A percentile compares a stretch with the other conserved stretches of the same genome.
Conservation (phyloP, 73 alveolate genomes). For the Paramecium sexaurelia region DNA sequence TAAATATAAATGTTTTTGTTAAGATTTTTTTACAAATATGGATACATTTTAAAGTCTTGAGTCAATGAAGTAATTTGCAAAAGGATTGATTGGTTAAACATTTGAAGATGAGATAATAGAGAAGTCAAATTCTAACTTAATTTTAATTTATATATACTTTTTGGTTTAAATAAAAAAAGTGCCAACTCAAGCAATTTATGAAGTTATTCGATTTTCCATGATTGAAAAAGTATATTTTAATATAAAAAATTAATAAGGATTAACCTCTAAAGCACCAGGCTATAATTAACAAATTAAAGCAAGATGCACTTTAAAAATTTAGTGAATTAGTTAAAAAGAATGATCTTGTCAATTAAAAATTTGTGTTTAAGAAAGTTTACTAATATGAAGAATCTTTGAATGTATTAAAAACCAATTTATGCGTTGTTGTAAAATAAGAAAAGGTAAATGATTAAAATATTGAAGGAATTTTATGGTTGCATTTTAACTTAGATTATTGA, state of each 20-base stretch:
- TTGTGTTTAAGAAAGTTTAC: neutral
- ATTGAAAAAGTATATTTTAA: neutral
- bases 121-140: neutral
- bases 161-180: conserved; percentile 12
- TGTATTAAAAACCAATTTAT: neutral
- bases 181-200: conserved; percentile 39
- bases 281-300: neutral
- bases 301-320: neutral
- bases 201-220: neutral
- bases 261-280: neutral
- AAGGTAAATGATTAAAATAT: neutral
- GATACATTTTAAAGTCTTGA: neutral
- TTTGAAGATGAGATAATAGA: neutral
- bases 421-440: neutral
- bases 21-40: neutral
- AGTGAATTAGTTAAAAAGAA: neutral
- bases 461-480: neutral
- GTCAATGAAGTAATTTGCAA: neutral
- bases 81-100: neutral
- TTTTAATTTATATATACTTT: neutral
- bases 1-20: conserved; percentile 21
- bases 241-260: neutral
- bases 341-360: neutral
- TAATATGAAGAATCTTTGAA: conserved; percentile 17
- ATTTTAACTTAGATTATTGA: neutral